These are phyloP conservation scores for Pichia sp. DNA, from an alignment of 1,139 yeast species.

Conservation along the genomic window DNA sequence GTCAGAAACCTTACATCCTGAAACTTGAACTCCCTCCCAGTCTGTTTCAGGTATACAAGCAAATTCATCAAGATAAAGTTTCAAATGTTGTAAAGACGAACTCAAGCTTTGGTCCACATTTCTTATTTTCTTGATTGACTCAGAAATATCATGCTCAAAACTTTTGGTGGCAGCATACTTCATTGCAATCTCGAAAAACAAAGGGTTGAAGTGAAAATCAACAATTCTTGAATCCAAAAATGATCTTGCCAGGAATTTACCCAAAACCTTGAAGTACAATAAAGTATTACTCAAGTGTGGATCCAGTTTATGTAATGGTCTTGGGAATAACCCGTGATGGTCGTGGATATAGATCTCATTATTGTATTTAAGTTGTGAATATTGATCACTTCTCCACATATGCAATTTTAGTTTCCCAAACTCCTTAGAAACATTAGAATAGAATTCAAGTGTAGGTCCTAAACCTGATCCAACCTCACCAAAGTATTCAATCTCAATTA, in stretches of 20 bases:
- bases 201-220: conserved; percentile 71
- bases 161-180: conserved; percentile 14
- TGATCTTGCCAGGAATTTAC: conserved; percentile 83
- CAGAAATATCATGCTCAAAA: conserved; percentile 1
- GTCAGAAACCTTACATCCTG: conserved; percentile 45
- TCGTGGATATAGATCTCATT: conserved; percentile 37
- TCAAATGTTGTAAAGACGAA: conserved; percentile 52
- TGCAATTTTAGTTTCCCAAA: conserved; percentile 53
- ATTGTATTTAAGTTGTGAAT: conserved; percentile 20
- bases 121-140: conserved; percentile 39
- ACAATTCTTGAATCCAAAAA: conserved; percentile 80
- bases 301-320: conserved; percentile 45
- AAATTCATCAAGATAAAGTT: conserved; percentile 39
- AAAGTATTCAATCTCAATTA: conserved; percentile 81
- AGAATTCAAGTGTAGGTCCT: conserved; percentile 94
- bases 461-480: conserved; percentile 96
- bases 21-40: conserved; percentile 34
- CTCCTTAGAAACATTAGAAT: conserved; percentile 73
- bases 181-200: conserved; percentile 55
- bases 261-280: conserved; percentile 61
- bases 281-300: conserved; percentile 42
- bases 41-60: conserved; percentile 20
- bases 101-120: conserved; percentile 60
- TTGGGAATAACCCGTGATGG: conserved; percentile 65
- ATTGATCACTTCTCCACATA: conserved; percentile 64